These are phyloP conservation scores for Thinopyrum elongatum DNA, from an alignment of 176 grass and related monocot species.

Conservation along the genomic window DNA sequence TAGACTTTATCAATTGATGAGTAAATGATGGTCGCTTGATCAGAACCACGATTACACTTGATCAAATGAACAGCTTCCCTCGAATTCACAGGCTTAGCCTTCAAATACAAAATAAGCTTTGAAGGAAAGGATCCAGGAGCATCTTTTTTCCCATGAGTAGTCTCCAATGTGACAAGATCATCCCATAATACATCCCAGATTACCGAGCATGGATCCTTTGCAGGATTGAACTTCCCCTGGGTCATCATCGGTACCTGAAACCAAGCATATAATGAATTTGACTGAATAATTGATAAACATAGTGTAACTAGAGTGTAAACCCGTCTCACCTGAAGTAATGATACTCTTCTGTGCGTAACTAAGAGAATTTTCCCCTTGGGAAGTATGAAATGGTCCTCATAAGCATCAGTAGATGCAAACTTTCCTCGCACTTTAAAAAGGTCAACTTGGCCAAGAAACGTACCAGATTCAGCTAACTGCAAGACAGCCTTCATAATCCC, in stretches of 20 bases:
- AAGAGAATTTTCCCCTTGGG: slow-evolving; percentile 86
- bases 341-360: slow-evolving; percentile 82
- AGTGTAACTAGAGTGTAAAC: background rate
- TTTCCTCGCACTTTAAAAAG: slow-evolving; percentile 97
- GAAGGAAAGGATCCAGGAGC: slow-evolving; percentile 69
- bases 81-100: slow-evolving; percentile 60
- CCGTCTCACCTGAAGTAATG: slow-evolving; percentile 76
- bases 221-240: slow-evolving; percentile 92
- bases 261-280: slow-evolving; percentile 29
- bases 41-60: slow-evolving; percentile 71
- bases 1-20: slow-evolving; percentile 72
- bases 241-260: slow-evolving; percentile 81
- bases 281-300: slow-evolving; percentile 20
- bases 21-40: slow-evolving; percentile 66
- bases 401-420: slow-evolving; percentile 97
- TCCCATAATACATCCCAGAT: slow-evolving; percentile 91
- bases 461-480: slow-evolving; percentile 90
- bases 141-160: slow-evolving; percentile 86
- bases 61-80: slow-evolving; percentile 73
- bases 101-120: slow-evolving; percentile 82
- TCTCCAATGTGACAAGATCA: slow-evolving; percentile 84
- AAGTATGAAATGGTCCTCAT: slow-evolving; percentile 89
- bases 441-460: slow-evolving; percentile 97
- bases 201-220: slow-evolving; percentile 88
- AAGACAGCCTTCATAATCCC: slow-evolving; percentile 74